phyloP scores from a whole-genome alignment of 306 rosid genomes.

The Vigna nakashimae region DNA sequence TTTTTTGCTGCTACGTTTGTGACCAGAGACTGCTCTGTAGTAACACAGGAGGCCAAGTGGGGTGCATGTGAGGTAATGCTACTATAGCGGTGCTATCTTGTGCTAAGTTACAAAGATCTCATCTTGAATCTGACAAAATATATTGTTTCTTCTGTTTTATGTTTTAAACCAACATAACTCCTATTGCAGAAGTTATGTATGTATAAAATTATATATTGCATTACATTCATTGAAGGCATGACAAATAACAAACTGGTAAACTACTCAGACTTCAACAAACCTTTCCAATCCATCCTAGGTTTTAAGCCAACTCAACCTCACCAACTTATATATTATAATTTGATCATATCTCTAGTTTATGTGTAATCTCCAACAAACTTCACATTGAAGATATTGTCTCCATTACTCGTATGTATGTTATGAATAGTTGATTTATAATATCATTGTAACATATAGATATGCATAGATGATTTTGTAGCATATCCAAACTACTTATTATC shows the following conservation, averaged over 20 bases:
- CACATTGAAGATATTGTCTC: conserved; percentile 5
- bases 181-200: background rate
- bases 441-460: background rate
- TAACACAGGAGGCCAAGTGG: too few species aligned
- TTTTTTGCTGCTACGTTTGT: too few species aligned
- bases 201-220: background rate
- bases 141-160: too few species aligned
- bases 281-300: background rate
- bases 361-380: background rate
- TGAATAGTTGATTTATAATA: background rate
- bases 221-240: background rate
- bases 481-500: background rate
- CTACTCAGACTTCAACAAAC: background rate
- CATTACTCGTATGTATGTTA: background rate
- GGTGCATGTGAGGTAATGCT: too few species aligned
- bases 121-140: too few species aligned
- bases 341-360: too few species aligned
- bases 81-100: too few species aligned
- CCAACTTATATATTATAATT: too few species aligned
- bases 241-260: background rate
- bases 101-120: too few species aligned
- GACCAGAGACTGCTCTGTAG: too few species aligned
- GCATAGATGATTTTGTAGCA: background rate
- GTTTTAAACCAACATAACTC: background rate
- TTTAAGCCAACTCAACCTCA: too few species aligned